Base-by-base conservation (phyloP, 2,329 filamentous ascomycete species). In the Colletotrichum destructivum region DNA sequence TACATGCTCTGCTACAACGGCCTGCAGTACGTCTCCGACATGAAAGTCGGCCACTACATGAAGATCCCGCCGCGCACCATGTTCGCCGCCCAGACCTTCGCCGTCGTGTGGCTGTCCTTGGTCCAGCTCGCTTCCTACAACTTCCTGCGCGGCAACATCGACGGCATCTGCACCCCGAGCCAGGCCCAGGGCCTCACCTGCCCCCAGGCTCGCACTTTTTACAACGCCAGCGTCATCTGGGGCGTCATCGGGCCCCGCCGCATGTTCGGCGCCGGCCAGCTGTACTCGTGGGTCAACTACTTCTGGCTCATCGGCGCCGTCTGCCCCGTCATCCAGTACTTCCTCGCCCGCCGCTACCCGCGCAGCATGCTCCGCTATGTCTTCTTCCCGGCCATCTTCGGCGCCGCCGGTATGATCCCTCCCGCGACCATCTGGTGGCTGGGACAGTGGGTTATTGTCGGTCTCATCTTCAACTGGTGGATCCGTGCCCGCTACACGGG, bases 191-290 rank as follows among this genome's bases (percentile, higher is more conserved):
- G 86, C 62, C 87, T 90, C 75, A 88, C 82, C 26, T 91, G 89
- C 76, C 89, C 89, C 11, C 84, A 84, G 46, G 87, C 87, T 18
- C 85, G 85, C 31, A 88, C 89, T 0, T 91, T 91, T 77, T 91
- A 88, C 81, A 89, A 88, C 31, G 87, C 86, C 35, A 89, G 87
- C 23, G 84, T 90, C 7, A 86, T 90, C 66, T 90, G 89, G 89
- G 90, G 90, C 69, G 83, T 89, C 21, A 89, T 92, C 66, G 90
- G 81, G 1, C 81, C 81, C 2, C 74, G 67, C 47, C 75, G 76
- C 60, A 79, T 82, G 46, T 81, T 81, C 64, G 80, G 80, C 16
- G 74, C 75, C n/a, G 80, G 80, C 31, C 79, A 83, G n/a, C 79
- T 87, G 3, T 90, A 89, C 76, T 78, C 81, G 0, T 81, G 82